These are phyloP conservation scores for Debaryomycetaceae sp. DNA, from an alignment of 1,139 yeast species.

Conservation along the genomic window DNA sequence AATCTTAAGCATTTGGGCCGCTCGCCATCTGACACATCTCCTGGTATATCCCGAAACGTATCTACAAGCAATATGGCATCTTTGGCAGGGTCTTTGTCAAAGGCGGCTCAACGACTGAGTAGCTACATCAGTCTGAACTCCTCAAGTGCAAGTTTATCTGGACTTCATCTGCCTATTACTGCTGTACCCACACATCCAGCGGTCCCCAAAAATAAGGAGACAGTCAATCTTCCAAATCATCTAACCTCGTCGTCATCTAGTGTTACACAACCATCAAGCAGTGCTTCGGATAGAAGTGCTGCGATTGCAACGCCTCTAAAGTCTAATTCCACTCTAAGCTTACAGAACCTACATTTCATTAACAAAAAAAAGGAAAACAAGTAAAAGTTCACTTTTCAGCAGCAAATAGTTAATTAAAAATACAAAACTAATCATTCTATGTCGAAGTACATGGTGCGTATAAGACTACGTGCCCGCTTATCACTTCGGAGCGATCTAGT, in stretches of 20 bases:
- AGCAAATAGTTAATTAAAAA: neutral
- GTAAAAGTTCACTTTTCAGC: slow-evolving; percentile 1
- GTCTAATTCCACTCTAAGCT: slow-evolving; percentile 23
- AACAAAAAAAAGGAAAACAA: slow-evolving; percentile 23
- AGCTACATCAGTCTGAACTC: slow-evolving; percentile 2
- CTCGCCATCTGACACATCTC: slow-evolving; percentile 24
- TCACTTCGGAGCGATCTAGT: no score
- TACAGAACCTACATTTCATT: slow-evolving; percentile 26
- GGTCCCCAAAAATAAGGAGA: neutral
- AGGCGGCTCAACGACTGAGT: slow-evolving; percentile 11
- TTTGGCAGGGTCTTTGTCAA: slow-evolving; percentile 7
- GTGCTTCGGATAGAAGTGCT: slow-evolving; percentile 33
- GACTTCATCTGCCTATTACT: neutral
- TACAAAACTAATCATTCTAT: no score
- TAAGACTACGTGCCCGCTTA: no score
- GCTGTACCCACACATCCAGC: neutral
- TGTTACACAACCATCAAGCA: slow-evolving; percentile 23
- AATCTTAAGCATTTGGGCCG: slow-evolving; percentile 16
- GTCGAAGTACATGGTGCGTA: no score
- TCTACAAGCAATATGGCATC: slow-evolving; percentile 22
- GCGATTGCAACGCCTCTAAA: slow-evolving; percentile 20
- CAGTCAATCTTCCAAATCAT: neutral
- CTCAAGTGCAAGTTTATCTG: slow-evolving; percentile 3
- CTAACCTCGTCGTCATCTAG: slow-evolving; percentile 4
- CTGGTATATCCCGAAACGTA: slow-evolving; percentile 24